Percentiles rank a stretch among this genome's conserved stretches.
Evolutionary conservation across 768 basidiomycete genomes (phyloP).

Genomic region (Russula ochroleuca): DNA sequence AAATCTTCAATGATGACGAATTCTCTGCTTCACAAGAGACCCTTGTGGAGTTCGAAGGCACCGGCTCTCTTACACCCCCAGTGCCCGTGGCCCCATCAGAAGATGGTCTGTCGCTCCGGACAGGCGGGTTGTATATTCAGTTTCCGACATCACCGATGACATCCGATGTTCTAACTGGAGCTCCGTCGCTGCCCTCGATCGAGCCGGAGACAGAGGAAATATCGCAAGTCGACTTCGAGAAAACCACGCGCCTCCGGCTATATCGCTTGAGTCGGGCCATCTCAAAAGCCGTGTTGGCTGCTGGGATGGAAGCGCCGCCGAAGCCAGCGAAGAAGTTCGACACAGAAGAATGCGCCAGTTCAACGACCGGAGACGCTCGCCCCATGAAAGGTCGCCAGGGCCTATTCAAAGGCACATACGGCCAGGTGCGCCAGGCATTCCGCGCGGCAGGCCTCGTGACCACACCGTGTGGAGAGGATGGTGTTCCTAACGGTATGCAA

Average conservation of each 20-base stretch:
- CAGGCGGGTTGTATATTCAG: constrained; percentile 28
- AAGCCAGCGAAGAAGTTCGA: constrained; percentile 19
- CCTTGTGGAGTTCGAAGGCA: constrained; percentile 22
- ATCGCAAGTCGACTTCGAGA: constrained; percentile 15
- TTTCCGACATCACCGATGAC: constrained; percentile 14
- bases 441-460: constrained; percentile 27
- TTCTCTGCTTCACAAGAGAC: constrained; percentile 25
- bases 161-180: constrained; percentile 15
- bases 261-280: constrained; percentile 25
- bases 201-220: constrained; percentile 1
- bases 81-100: constrained; percentile 5
- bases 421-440: constrained; percentile 29
- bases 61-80: background rate
- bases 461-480: constrained; percentile 26
- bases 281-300: constrained; percentile 28
- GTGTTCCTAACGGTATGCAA: constrained; percentile 24
- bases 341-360: constrained; percentile 10
- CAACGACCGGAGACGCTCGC: background rate
- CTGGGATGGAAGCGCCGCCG: constrained; percentile 27
- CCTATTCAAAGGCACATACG: constrained; percentile 29
- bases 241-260: constrained; percentile 19
- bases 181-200: constrained; percentile 1
- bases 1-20: constrained; percentile 21
- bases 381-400: constrained; percentile 13
- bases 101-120: constrained; percentile 20